phyloP scores from a whole-genome alignment of 2,329 filamentous ascomycete genomes.

The Penicillium sp. region DNA sequence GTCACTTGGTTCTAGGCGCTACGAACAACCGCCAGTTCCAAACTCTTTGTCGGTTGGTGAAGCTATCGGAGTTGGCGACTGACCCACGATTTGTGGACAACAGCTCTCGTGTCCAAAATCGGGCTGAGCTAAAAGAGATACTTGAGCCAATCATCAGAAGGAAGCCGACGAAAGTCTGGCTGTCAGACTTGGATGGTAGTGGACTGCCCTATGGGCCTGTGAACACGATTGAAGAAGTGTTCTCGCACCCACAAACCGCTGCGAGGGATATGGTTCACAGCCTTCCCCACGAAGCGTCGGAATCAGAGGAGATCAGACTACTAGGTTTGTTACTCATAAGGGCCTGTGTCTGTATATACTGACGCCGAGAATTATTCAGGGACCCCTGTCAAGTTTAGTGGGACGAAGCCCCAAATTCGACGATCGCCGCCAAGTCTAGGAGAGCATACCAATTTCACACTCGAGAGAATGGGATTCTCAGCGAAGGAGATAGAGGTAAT shows the following conservation, averaged over 20 bases:
- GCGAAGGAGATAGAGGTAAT: neutral
- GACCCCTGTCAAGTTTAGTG: constrained; percentile 32
- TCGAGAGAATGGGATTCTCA: constrained; percentile 23
- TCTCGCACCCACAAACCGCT: constrained; percentile 43
- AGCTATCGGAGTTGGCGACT: constrained; percentile 57
- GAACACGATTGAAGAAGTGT: constrained; percentile 45
- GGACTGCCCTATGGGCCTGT: constrained; percentile 48
- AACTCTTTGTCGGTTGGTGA: constrained; percentile 60
- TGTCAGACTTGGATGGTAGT: constrained; percentile 39
- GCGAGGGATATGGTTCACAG: constrained; percentile 40
- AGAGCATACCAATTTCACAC: constrained; percentile 28
- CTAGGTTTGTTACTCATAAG: constrained; percentile 19
- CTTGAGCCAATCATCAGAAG: constrained; percentile 33
- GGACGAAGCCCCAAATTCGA: constrained; percentile 24
- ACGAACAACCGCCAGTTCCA: constrained; percentile 70
- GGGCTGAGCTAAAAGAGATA: constrained; percentile 35
- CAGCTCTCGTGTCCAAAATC: constrained; percentile 56
- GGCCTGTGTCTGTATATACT: neutral
- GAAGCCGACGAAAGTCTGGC: constrained; percentile 43
- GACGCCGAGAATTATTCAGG: neutral
- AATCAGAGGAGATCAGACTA: constrained; percentile 25
- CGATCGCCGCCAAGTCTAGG: constrained; percentile 26
- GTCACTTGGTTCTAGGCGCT: constrained; percentile 67
- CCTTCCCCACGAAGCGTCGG: constrained; percentile 20
- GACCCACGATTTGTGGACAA: constrained; percentile 62